Evolutionary conservation across 352 stramenopile genomes (phyloP), one percentile per base, ranked within the genome.

Genomic region (Pythium volutum): DNA sequence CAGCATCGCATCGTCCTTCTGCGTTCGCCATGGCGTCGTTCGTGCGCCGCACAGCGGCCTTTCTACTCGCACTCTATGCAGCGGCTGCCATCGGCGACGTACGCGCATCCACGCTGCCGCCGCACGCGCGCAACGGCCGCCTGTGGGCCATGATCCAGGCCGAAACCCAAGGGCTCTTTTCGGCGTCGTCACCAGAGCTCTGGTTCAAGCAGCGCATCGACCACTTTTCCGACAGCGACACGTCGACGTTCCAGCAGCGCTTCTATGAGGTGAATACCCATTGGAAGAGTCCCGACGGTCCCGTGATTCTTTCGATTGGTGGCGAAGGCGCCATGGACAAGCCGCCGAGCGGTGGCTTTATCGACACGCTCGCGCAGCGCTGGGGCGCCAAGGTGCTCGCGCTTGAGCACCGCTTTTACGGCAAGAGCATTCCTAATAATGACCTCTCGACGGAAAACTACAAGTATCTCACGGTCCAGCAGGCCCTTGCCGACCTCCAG

Each of bases 381-480:
- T 87, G 89, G 62, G 77, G 75, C 15, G 88, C 85, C 59, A 93
- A 93, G 76, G 81, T 95, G 55, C 55, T 96, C 54, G 82, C 88
- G 39, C 70, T 96, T 15, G 88, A 96, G 59, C 88, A 96, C 61
- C 80, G 88, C 15, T 96, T 94, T 47, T 96, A 96, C 52, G 88
- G 88, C 26, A 80, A 93, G 62, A 93, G 81, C 58, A 66, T 93
- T 16, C 87, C 88, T n/a, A 88, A 89, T 27, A 69, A 71, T 26
- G 79, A 89, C 60, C 63, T 95, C 27, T 86, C 81, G 47, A 91
- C 77, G 0, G 61, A 71, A 6, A 93, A 94, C 66, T 86, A 92
- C 62, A 66, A 69, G 9, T 90, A 80, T 39, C 70, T 96, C 49
- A 91, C 75, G 12, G 84, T 96, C n/a, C 71, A 94, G 56, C 84